Evolutionary conservation across 306 rosid species (phyloP).

Genomic region (Fragaria iinumae): DNA sequence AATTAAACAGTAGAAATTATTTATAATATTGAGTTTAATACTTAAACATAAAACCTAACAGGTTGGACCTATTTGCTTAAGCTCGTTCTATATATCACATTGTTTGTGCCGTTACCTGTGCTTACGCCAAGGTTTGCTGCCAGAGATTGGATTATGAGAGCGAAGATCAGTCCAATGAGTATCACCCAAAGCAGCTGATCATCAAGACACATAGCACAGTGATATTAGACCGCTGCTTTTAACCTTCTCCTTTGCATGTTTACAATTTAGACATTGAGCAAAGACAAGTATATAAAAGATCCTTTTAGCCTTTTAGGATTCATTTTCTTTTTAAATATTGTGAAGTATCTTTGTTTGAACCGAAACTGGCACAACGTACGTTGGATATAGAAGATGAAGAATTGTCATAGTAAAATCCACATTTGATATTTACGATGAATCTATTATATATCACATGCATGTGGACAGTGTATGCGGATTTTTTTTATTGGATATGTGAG

Average conservation of each 20-base stretch:
- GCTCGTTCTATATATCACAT: background rate
- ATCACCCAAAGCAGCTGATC: conserved; percentile 86
- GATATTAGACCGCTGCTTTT: background rate
- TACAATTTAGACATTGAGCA: background rate
- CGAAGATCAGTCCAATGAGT: conserved; percentile 73
- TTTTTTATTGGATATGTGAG: no score
- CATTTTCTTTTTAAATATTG: background rate
- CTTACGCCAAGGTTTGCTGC: conserved; percentile 90
- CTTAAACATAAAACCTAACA: background rate
- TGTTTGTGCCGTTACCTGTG: conserved; percentile 45
- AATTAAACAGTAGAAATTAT: background rate
- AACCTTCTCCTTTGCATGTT: background rate
- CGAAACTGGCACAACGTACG: background rate
- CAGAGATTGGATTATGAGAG: conserved; percentile 81
- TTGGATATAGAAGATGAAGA: background rate
- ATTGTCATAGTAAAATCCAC: background rate
- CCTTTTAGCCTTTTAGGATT: background rate
- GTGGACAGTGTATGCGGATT: no score
- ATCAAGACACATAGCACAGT: background rate
- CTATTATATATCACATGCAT: no score
- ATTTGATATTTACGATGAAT: background rate
- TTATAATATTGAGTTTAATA: background rate
- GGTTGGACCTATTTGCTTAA: background rate
- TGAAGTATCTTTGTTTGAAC: background rate
- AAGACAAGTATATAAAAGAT: background rate